A percentile compares a stretch with the other conserved stretches of the same genome.
Conservation (phyloP, 257 asterid species). For the Salvia splendens region DNA sequence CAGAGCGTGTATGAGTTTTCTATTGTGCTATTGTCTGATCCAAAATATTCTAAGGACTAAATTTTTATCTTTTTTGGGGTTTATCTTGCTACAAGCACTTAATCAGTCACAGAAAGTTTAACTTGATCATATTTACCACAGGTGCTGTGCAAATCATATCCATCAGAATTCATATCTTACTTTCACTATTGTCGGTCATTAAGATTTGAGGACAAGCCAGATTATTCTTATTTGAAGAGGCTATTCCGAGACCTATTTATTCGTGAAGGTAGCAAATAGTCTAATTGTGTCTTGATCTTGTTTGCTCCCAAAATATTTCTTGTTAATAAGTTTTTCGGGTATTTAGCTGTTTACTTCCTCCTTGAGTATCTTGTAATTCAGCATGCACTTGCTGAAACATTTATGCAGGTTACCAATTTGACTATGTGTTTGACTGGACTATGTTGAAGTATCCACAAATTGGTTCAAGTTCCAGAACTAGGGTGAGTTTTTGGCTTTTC, state of each 20-base stretch:
- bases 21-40: background rate
- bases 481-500: constrained; percentile 47
- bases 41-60: too few relatives aligned
- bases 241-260: constrained; percentile 92
- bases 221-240: constrained; percentile 89
- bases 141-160: constrained; percentile 87
- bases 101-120: constrained; percentile 17
- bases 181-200: constrained; percentile 91
- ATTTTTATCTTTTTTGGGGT: constrained; percentile 20
- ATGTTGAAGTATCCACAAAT: constrained; percentile 93
- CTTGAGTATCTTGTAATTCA: too few relatives aligned
- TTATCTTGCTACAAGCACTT: constrained; percentile 11
- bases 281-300: constrained; percentile 5
- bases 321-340: constrained; percentile 8
- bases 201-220: constrained; percentile 90
- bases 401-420: constrained; percentile 85
- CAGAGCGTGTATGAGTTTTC: background rate
- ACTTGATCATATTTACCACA: constrained; percentile 36
- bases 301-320: constrained; percentile 1
- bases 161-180: constrained; percentile 87
- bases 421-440: constrained; percentile 96
- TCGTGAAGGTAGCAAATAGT: constrained; percentile 70
- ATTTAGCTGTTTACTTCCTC: background rate
- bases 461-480: constrained; percentile 76
- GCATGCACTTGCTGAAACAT: constrained; percentile 14